phyloP scores from a whole-genome alignment of 371 early-diverging fungal genomes.

The Encephalitozoon romaleae region DNA sequence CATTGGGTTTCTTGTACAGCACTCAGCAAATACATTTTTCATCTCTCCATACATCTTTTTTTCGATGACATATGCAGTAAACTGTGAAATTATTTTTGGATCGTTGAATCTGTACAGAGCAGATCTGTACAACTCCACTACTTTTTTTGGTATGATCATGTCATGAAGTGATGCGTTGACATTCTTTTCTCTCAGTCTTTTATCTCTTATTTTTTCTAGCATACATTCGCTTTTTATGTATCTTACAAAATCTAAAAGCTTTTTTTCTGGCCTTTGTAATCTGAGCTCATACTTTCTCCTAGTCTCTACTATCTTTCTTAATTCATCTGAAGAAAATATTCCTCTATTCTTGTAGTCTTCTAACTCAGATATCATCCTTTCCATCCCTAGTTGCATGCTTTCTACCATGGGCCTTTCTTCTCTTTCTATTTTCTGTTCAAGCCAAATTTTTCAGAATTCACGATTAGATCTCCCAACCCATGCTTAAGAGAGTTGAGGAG shows the following conservation, averaged over 20 bases:
- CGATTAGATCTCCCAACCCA: not conserved
- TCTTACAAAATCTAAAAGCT: slow-evolving; percentile 32
- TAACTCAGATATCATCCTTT: slow-evolving; percentile 47
- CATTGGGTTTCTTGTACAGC: slow-evolving; percentile 19
- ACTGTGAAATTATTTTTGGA: slow-evolving; percentile 20
- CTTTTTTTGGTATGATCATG: slow-evolving; percentile 17
- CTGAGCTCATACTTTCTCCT: slow-evolving; percentile 33
- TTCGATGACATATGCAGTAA: slow-evolving; percentile 32
- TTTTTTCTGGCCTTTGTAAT: slow-evolving; percentile 39
- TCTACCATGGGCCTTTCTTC: slow-evolving; percentile 35
- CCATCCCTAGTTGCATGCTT: slow-evolving; percentile 29
- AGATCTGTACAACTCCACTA: slow-evolving; percentile 32
- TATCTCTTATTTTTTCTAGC: slow-evolving; percentile 38
- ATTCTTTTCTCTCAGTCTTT: slow-evolving; percentile 22
- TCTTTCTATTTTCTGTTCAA: not conserved
- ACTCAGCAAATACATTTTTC: slow-evolving; percentile 29
- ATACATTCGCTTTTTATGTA: slow-evolving; percentile 46
- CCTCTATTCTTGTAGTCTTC: slow-evolving; percentile 38
- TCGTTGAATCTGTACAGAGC: slow-evolving; percentile 38
- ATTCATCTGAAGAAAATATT: slow-evolving; percentile 30
- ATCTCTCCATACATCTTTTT: slow-evolving; percentile 24
- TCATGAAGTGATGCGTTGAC: not conserved
- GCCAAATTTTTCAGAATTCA: not conserved
- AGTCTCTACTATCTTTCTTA: slow-evolving; percentile 32
- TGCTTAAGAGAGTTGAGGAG: not conserved